These are phyloP conservation scores for Chamaecyparis obtusa DNA, from an alignment of 75 land plant species.

Conservation along the genomic window DNA sequence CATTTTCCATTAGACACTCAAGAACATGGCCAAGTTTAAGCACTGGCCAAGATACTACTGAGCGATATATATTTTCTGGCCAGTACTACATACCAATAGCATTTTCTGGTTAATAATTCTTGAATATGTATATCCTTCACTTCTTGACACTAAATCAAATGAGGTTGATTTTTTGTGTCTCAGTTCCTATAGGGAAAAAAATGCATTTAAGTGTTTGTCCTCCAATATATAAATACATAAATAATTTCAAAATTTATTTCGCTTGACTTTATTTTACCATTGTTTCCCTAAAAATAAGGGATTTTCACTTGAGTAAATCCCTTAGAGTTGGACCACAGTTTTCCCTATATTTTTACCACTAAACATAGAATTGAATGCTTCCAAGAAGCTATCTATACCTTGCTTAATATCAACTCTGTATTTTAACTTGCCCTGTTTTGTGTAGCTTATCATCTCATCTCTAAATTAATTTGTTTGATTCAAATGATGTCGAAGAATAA, in stretches of 20 bases:
- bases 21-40: no score
- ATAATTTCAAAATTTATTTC: not conserved
- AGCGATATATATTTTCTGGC: not conserved
- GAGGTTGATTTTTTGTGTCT: no score
- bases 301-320: no score
- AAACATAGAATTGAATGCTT: slow-evolving; percentile 31
- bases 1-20: no score
- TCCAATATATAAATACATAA: no score
- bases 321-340: slow-evolving; percentile 21
- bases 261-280: not conserved
- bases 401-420: slow-evolving; percentile 23
- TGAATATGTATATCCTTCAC: not conserved
- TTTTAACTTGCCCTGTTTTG: slow-evolving; percentile 34
- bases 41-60: not conserved
- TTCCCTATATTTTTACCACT: slow-evolving; percentile 39
- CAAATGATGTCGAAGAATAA: slow-evolving; percentile 6
- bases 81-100: not conserved
- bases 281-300: not conserved
- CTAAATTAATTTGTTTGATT: slow-evolving; percentile 15
- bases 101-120: not conserved
- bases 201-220: no score
- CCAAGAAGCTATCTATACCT: slow-evolving; percentile 45
- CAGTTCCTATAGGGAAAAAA: no score
- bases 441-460: slow-evolving; percentile 21
- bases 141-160: not conserved